phyloP scores from a whole-genome alignment of 257 asterid species.

The Penstemon davidsonii region DNA sequence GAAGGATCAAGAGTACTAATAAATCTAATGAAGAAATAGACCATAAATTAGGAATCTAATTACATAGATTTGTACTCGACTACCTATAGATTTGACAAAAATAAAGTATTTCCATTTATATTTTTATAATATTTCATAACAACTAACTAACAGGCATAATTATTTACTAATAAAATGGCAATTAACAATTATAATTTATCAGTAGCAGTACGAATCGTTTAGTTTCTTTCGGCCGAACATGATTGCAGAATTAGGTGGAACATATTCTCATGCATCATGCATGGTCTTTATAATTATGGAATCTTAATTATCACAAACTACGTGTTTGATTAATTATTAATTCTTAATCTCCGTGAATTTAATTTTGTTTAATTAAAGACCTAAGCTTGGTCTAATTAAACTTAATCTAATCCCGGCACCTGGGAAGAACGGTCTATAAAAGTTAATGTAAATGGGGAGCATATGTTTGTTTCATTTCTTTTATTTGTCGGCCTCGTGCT shows the following conservation, averaged over 20 bases:
- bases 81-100: too few species aligned
- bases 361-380: background rate
- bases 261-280: background rate
- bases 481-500: slow-evolving; percentile 25
- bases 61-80: too few species aligned
- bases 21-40: background rate
- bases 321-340: background rate
- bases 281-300: slow-evolving; percentile 1
- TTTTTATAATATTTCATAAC: too few species aligned
- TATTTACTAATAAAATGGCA: background rate
- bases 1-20: background rate
- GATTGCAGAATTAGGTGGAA: background rate
- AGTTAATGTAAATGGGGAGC: background rate
- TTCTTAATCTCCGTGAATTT: background rate
- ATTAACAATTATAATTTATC: background rate
- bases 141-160: too few species aligned
- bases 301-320: slow-evolving; percentile 3
- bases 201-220: background rate
- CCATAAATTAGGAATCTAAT: too few species aligned
- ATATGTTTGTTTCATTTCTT: background rate
- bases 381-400: background rate
- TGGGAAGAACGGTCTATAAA: background rate
- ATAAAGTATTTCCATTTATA: too few species aligned
- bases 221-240: background rate
- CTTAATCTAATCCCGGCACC: background rate